phyloP scores from a whole-genome alignment of 1,284 basidiomycete genomes.

The Leccinum solheimii region DNA sequence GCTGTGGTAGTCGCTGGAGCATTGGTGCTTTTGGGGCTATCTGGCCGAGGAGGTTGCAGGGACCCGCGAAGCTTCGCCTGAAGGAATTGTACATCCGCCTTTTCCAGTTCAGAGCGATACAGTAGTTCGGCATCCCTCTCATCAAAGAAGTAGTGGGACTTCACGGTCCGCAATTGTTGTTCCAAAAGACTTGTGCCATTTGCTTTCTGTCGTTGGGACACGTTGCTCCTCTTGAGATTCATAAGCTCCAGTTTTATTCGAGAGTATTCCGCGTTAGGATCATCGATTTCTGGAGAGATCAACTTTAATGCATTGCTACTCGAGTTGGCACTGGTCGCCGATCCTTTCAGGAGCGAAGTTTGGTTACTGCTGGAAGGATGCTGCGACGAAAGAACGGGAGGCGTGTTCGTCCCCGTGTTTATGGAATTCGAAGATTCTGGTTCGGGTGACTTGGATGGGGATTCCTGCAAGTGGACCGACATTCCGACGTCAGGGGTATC shows the following conservation, averaged over 20 bases:
- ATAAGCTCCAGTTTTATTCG: slow-evolving; percentile 57
- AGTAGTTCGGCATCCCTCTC: slow-evolving; percentile 64
- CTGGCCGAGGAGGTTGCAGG: slow-evolving; percentile 1
- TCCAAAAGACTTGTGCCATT: slow-evolving; percentile 39
- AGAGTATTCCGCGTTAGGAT: slow-evolving; percentile 66
- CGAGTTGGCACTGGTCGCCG: slow-evolving; percentile 7
- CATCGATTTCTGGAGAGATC: slow-evolving; percentile 44
- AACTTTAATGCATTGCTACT: slow-evolving; percentile 28
- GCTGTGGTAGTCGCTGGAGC: slow-evolving; percentile 2
- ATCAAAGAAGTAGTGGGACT: slow-evolving; percentile 76
- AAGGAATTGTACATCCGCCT: slow-evolving; percentile 51
- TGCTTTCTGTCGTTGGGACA: slow-evolving; percentile 6
- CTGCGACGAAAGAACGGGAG: slow-evolving; percentile 40
- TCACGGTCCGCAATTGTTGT: slow-evolving; percentile 53
- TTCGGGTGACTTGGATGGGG: background rate
- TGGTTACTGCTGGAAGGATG: slow-evolving; percentile 1
- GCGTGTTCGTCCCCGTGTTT: slow-evolving; percentile 39
- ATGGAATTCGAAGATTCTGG: slow-evolving; percentile 11
- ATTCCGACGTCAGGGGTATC: slow-evolving; percentile 4
- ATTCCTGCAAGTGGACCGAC: slow-evolving; percentile 2
- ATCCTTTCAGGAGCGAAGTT: slow-evolving; percentile 24
- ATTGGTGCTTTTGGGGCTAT: background rate
- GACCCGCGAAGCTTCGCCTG: slow-evolving; percentile 54
- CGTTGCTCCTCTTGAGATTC: slow-evolving; percentile 33
- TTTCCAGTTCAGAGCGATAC: slow-evolving; percentile 58